Conservation (phyloP, 192 early-diverging fungal genomes). For the Lobosporangium transversale region DNA sequence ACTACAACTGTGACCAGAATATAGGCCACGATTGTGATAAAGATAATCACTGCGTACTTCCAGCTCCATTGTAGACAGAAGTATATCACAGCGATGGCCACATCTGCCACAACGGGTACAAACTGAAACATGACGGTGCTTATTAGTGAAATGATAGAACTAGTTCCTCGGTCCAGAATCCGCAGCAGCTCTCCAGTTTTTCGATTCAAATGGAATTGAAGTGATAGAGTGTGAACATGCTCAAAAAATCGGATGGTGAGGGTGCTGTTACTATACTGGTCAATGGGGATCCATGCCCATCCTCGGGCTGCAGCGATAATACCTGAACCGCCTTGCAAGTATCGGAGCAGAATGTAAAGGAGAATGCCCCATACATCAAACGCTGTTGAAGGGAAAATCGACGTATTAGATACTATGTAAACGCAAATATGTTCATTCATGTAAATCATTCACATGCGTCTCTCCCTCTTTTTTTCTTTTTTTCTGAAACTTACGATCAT, state of each 20-base stretch:
- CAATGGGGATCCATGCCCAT: slow-evolving; percentile 93
- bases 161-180: slow-evolving; percentile 86
- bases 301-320: slow-evolving; percentile 83
- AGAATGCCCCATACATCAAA: slow-evolving; percentile 64
- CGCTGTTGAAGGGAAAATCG: too few species aligned
- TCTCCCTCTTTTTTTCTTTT: not conserved
- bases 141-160: slow-evolving; percentile 78
- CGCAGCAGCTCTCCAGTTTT: slow-evolving; percentile 96
- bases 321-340: slow-evolving; percentile 82
- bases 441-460: not conserved
- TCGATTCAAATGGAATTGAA: slow-evolving; percentile 92
- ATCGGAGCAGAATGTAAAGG: slow-evolving; percentile 69
- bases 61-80: slow-evolving; percentile 73
- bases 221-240: slow-evolving; percentile 88
- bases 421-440: too few species aligned
- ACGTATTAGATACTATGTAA: too few species aligned
- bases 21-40: slow-evolving; percentile 89
- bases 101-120: slow-evolving; percentile 88
- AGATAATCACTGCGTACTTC: slow-evolving; percentile 84
- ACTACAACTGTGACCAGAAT: slow-evolving; percentile 83
- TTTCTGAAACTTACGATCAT: slow-evolving; percentile 19
- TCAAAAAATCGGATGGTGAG: slow-evolving; percentile 91
- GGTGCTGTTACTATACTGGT: slow-evolving; percentile 91
- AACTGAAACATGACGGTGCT: slow-evolving; percentile 91
- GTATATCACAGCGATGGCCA: slow-evolving; percentile 82